Conservation (phyloP, 495 filamentous ascomycete genomes). For the Antarctomyces pellizariae region DNA sequence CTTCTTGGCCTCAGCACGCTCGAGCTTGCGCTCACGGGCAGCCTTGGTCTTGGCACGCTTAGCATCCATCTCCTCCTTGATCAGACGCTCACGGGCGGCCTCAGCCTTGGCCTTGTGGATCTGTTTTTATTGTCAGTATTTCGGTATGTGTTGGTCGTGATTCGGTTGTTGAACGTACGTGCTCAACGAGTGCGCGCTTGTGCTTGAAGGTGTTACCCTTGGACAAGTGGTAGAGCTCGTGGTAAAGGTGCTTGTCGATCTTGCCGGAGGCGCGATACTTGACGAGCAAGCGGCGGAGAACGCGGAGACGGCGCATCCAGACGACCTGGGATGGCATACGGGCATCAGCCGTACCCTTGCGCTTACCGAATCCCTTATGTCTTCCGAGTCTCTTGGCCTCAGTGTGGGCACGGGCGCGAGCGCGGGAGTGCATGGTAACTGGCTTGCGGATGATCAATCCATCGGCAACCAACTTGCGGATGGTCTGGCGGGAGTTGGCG, state of each 20-base stretch:
- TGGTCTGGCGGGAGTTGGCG: conserved; percentile 98
- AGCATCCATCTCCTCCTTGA: conserved; percentile 99
- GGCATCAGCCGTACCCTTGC: conserved; percentile 99
- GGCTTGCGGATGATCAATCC: conserved; percentile 99
- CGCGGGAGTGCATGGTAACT: conserved; percentile 96
- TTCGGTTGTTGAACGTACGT: conserved; percentile 48
- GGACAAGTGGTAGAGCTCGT: conserved; percentile 96
- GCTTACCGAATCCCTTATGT: conserved; percentile 98
- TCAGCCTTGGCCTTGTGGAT: conserved; percentile 99
- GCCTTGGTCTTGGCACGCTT: conserved; percentile 99
- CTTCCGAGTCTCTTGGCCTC: conserved; percentile 76
- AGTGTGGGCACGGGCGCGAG: conserved; percentile 76
- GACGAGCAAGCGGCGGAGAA: conserved; percentile 93
- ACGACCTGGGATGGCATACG: conserved; percentile 96
- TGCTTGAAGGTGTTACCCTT: conserved; percentile 99
- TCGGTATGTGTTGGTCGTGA: neutral
- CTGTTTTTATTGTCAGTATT: conserved; percentile 20
- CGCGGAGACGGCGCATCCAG: conserved; percentile 99
- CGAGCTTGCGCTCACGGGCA: conserved; percentile 84
- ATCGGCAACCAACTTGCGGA: conserved; percentile 99
- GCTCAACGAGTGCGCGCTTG: conserved; percentile 97
- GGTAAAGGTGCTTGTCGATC: conserved; percentile 99
- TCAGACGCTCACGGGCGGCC: conserved; percentile 73
- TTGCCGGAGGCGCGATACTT: conserved; percentile 98
- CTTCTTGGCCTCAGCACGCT: conserved; percentile 76